Base-by-base conservation (phyloP, 176 grass and related monocot species). In the Dendrocalamus sinicus region DNA sequence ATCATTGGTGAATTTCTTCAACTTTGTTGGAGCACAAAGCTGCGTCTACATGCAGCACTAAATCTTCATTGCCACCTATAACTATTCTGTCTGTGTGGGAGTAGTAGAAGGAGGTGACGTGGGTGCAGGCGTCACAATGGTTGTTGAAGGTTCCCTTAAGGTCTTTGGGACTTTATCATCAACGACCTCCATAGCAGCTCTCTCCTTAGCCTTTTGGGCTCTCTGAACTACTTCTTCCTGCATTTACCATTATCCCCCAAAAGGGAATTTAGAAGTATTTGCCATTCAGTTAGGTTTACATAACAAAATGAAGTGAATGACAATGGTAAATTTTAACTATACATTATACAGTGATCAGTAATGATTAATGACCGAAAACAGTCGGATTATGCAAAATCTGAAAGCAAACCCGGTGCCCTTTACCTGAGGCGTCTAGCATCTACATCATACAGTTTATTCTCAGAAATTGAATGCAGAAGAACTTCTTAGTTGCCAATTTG, bases 151-250 rank as follows among this genome's bases (percentile, higher is more conserved):
- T 76, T 67, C 86, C 24, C 7, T 68, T 23, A 90, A 64, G 51
- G 89, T 83, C 43, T 84, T 94, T 17, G 75, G 67, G 41, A 59
- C 72, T 59, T 91, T 91, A 57, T 85, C 88, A 47, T 89, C 93
- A 35, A 66, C 62, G 4, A 87, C 91, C 87, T 96, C 92, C 37
- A 82, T 74, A 20, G 96, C 90, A 76, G 96, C 93, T 91, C 89
- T 92, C 59, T 94, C 92, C 84, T 96, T 99, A 2, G 96, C 93
- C 45, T 94, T 99, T 70, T 99, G 93, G 37, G 96, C 93, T 87
- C 96, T 99, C 44, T 89, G 68, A 62, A 94, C 46, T 78, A 99
- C 96, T 81, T 99, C 96, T 54, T 99, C 96, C 96, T 96, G 87
- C 55, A 84, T 75, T 80, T 52, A 70, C 30, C 45, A 78, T 40